Base-by-base conservation (phyloP, 2,329 filamentous ascomycete species). In the Xylaria sp. region DNA sequence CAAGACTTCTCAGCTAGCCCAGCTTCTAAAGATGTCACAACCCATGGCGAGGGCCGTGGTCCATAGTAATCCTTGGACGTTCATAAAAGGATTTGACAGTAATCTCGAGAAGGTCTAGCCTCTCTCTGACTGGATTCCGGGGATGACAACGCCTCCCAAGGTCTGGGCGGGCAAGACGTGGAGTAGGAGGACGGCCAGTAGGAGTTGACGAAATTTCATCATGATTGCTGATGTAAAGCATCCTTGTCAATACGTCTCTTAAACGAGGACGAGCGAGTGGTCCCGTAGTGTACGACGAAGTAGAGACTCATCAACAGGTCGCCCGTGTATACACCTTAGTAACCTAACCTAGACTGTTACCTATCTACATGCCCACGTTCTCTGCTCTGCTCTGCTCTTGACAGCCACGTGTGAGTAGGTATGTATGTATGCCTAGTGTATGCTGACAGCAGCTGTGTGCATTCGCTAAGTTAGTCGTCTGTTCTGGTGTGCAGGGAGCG, bases 81-180 rank as follows among this genome's bases (percentile, higher is more conserved):
- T 64, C 50, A 63, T 56, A 55, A 69, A 65, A 69, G 71, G 71
- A 71, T 69, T 66, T 70, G 69, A 73, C 69, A 72, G 70, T 73
- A 73, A 71, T 69, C 69, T 68, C 55, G 55, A 69, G 69, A 71
- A 52, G 69, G 63, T 60, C 69, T 72, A 71, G 69, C 71, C 69
- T 67, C 60, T 67, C 61, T 71, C 69, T 73, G 69, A 73, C 69
- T 72, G 66, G 71, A 69, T 69, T 72, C 71, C 68, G 68, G 67
- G 69, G 69, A 67, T 72, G 64, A 67, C 56, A 67, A 65, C 61
- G 61, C 69, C 67, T 50, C 64, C 67, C 31, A 63, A 65, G 56
- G 60, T 34, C 65, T 67, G 67, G 67, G 69, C 64, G 64, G 50
- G 39, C 60, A 44, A 60, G 31, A 57, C 67, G 60, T 67, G 64